Evolutionary conservation across 352 stramenopile species (phyloP), one percentile per base, ranked within the genome.

Genomic region (Pythium vanterpoolii): DNA sequence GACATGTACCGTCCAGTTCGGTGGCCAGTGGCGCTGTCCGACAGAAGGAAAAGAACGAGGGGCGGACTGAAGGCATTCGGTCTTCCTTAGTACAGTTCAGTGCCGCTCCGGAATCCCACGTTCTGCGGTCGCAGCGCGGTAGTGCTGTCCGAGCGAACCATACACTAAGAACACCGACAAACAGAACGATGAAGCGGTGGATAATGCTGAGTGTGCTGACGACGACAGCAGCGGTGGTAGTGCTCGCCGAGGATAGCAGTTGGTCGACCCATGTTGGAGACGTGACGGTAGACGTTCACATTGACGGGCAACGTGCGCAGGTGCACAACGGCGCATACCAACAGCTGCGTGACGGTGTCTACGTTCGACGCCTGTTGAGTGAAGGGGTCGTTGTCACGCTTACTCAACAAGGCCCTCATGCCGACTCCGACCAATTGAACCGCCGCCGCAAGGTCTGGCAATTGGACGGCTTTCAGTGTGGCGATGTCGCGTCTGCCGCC

Each of bases 391-490:
- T 72, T 38, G 82, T 83, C 43, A 76, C 71, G n/a, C 52, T 85
- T 13, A 53, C 59, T 7, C 42, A 28, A 23, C 9, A 55, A 19
- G 13, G 24, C n/a, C 33, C 16, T 11, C 23, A 36, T 36, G 57
- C 7, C 11, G 48, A n/a, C n/a, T n/a, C n/a, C n/a, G n/a, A n/a
- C n/a, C n/a, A n/a, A n/a, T n/a, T n/a, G n/a, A n/a, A n/a, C n/a
- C n/a, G n/a, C n/a, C n/a, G n/a, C n/a, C n/a, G n/a, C n/a, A n/a
- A n/a, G n/a, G n/a, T n/a, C 26, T 86, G 76, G 76, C 31, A 59
- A n/a, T 66, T 86, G n/a, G 56, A 65, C 18, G 76, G 73, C 13
- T 83, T 70, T 53, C 39, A 77, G 38, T 86, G 76, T 34, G 68
- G 58, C 18, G 23, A 38, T 23, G 14, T 14, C 16, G 38, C 34